Evolutionary conservation across 805 yeast species (phyloP).

Genomic region (Ogataea minuta): DNA sequence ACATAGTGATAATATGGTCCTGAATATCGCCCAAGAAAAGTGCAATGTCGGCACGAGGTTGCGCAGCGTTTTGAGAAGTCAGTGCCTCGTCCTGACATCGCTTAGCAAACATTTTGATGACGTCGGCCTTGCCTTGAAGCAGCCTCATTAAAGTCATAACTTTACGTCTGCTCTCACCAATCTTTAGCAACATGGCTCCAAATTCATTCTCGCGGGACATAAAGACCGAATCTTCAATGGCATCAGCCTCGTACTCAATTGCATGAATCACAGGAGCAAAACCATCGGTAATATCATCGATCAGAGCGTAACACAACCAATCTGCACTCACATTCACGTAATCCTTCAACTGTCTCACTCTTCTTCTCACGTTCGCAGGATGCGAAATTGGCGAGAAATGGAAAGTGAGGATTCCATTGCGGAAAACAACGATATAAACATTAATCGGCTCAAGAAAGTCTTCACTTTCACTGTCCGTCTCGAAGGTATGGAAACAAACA

Average conservation of each 20-base stretch:
- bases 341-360: slow-evolving; percentile 76
- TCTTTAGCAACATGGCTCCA: slow-evolving; percentile 70
- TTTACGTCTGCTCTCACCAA: slow-evolving; percentile 86
- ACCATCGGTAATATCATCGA: slow-evolving; percentile 83
- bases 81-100: slow-evolving; percentile 77
- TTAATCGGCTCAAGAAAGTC: slow-evolving; percentile 81
- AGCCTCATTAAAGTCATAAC: slow-evolving; percentile 92
- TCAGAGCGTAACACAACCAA: slow-evolving; percentile 79
- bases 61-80: slow-evolving; percentile 32
- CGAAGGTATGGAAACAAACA: slow-evolving; percentile 96
- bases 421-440: slow-evolving; percentile 69
- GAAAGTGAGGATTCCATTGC: slow-evolving; percentile 65
- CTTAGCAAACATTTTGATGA: slow-evolving; percentile 92
- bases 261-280: slow-evolving; percentile 79
- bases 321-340: slow-evolving; percentile 76
- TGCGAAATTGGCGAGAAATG: slow-evolving; percentile 68
- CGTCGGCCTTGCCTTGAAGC: slow-evolving; percentile 92
- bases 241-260: slow-evolving; percentile 77
- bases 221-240: slow-evolving; percentile 83
- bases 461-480: slow-evolving; percentile 75
- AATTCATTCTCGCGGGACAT: slow-evolving; percentile 73
- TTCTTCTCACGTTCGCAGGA: slow-evolving; percentile 75
- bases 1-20: slow-evolving; percentile 96
- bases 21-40: slow-evolving; percentile 92
- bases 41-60: slow-evolving; percentile 89